Evolutionary conservation across 176 grass and related monocot species (phyloP).

Genomic region (Secale cereale): DNA sequence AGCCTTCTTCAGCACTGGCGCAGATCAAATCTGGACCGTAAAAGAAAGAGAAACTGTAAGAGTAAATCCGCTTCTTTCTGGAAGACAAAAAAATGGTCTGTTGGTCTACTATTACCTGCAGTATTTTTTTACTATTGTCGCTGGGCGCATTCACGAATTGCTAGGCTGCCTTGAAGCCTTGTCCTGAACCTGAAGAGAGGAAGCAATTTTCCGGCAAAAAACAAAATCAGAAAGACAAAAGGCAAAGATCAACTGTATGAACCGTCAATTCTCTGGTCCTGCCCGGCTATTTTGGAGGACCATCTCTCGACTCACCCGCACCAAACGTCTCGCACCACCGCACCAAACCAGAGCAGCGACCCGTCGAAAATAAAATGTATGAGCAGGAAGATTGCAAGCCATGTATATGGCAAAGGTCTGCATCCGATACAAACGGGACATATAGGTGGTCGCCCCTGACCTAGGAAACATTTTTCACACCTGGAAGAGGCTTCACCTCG

Average conservation of each 20-base stretch:
- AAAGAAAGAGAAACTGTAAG: too few species aligned
- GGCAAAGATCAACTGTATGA: not conserved
- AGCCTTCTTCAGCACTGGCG: not conserved
- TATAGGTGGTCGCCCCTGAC: slow-evolving; percentile 15
- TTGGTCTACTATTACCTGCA: not conserved
- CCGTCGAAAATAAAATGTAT: not conserved
- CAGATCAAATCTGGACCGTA: not conserved
- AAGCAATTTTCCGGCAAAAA: not conserved
- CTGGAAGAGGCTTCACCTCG: not conserved
- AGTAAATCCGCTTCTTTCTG: not conserved
- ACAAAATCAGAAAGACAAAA: too few species aligned
- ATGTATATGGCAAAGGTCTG: not conserved
- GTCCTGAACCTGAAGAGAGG: not conserved
- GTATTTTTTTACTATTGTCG: not conserved
- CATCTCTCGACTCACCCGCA: slow-evolving; percentile 28
- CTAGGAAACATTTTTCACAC: slow-evolving; percentile 15
- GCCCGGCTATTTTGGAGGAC: slow-evolving; percentile 13
- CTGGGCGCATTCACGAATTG: not conserved
- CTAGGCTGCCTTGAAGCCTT: not conserved
- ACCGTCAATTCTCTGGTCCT: not conserved
- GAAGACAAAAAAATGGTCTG: not conserved
- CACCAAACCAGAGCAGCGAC: slow-evolving; percentile 5
- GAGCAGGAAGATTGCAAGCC: not conserved
- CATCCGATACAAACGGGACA: not conserved
- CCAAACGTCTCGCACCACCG: slow-evolving; percentile 23